A percentile compares a stretch with the other conserved stretches of the same genome.
Evolutionary conservation across 2,329 filamentous ascomycete genomes (phyloP).

Genomic region (Talaromyces sp.): DNA sequence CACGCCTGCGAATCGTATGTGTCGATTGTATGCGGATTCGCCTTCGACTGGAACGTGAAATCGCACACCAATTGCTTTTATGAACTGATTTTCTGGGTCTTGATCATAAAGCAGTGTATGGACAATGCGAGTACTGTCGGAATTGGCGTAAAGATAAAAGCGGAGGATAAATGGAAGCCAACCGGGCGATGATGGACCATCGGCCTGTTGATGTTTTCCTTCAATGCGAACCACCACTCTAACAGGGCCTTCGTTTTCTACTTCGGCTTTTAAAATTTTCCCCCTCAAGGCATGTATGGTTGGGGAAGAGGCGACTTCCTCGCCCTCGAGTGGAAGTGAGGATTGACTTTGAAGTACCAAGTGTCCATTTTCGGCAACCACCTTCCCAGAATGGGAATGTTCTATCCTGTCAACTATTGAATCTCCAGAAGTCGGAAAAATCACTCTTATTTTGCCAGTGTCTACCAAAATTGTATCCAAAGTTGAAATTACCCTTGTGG

Average conservation of each 20-base stretch:
- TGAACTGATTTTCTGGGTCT: constrained; percentile 45
- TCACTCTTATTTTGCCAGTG: constrained; percentile 41
- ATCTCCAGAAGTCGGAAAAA: constrained; percentile 41
- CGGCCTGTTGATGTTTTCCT: constrained; percentile 34
- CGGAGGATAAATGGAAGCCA: constrained; percentile 54
- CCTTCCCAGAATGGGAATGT: constrained; percentile 34
- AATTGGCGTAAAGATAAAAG: constrained; percentile 56
- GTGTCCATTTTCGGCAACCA: constrained; percentile 41
- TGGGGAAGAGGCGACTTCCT: constrained; percentile 32
- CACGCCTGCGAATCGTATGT: constrained; percentile 52
- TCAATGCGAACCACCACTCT: constrained; percentile 46
- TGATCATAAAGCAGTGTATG: constrained; percentile 56
- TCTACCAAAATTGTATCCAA: constrained; percentile 33
- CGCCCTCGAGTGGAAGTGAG: constrained; percentile 36
- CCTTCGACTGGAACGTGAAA: constrained; percentile 51
- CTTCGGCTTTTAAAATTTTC: constrained; percentile 46
- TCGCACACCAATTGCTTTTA: constrained; percentile 50
- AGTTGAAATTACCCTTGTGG: not conserved
- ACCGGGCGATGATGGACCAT: constrained; percentile 12
- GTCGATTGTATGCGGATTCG: constrained; percentile 54
- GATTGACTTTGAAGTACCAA: constrained; percentile 52
- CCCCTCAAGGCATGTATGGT: constrained; percentile 45
- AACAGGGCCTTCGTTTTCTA: constrained; percentile 39
- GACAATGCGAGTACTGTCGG: constrained; percentile 49
- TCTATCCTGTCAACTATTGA: constrained; percentile 37